phyloP scores from a whole-genome alignment of 78 protist species.

The Dictyostelium capitatum region DNA sequence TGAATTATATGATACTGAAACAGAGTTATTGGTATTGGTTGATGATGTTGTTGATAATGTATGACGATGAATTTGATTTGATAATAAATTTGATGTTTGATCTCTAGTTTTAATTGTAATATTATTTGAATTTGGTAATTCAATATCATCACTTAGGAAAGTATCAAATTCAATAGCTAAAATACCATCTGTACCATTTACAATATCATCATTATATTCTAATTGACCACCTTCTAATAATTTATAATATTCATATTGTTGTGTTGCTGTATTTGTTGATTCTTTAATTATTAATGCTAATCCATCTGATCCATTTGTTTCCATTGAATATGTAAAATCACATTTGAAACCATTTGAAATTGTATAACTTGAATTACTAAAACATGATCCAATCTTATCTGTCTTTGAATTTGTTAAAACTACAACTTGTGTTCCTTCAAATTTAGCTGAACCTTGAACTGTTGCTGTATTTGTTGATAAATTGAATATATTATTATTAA shows the following conservation, averaged over 20 bases:
- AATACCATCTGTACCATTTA: background rate
- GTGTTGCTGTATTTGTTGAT: background rate
- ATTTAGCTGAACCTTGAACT: background rate
- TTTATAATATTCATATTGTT: background rate
- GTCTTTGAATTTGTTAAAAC: background rate
- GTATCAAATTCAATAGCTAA: conserved; percentile 1
- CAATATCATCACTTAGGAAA: background rate
- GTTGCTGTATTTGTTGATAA: background rate
- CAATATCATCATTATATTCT: background rate
- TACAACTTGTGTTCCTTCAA: background rate
- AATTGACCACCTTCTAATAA: conserved; percentile 18
- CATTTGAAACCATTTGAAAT: background rate
- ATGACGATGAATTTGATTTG: background rate
- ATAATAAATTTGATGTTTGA: background rate
- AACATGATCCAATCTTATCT: conserved; percentile 5
- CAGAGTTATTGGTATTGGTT: background rate
- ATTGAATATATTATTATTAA: background rate
- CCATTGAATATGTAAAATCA: background rate
- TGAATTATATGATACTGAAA: background rate
- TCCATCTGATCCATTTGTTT: conserved; percentile 10
- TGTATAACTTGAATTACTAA: background rate
- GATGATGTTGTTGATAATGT: background rate
- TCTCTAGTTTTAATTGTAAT: background rate
- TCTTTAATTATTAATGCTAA: background rate
- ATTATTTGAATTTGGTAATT: background rate